A percentile compares a stretch with the other conserved stretches of the same genome.
Conservation (phyloP, 2,329 filamentous ascomycete species). For the Xylaria polymorpha region DNA sequence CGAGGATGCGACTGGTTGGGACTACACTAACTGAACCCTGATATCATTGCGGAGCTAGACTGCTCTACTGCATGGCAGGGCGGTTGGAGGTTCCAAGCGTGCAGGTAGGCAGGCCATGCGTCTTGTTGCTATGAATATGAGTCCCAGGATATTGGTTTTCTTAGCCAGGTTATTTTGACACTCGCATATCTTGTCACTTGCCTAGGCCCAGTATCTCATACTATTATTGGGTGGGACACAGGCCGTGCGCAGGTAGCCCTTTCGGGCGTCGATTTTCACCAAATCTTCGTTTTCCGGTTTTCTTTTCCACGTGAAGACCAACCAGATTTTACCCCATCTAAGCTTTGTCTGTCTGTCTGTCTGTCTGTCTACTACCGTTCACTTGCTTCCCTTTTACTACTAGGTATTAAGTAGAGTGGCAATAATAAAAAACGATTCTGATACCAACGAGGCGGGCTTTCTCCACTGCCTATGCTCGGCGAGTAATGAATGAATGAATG, state of each 20-base stretch:
- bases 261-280: not conserved
- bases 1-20: not conserved
- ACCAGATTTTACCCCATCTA: not conserved
- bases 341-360: too few species aligned
- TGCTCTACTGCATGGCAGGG: not conserved
- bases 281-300: not conserved
- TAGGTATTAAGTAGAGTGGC: not conserved
- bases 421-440: not conserved
- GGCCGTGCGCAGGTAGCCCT: not conserved
- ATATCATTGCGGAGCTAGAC: not conserved
- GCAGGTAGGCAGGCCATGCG: slow-evolving; percentile 5
- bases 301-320: not conserved
- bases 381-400: not conserved
- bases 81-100: not conserved
- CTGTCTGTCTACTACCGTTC: not conserved
- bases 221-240: not conserved
- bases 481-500: too few species aligned
- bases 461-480: not conserved
- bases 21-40: not conserved
- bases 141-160: not conserved
- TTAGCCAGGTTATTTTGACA: slow-evolving; percentile 8
- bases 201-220: not conserved
- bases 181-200: not conserved
- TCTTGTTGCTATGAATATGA: not conserved
- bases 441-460: not conserved